Percentiles rank a stretch among this genome's conserved stretches.
phyloP scores from a whole-genome alignment of 2,329 filamentous ascomycete species.

The Monosporascus sp. region DNA sequence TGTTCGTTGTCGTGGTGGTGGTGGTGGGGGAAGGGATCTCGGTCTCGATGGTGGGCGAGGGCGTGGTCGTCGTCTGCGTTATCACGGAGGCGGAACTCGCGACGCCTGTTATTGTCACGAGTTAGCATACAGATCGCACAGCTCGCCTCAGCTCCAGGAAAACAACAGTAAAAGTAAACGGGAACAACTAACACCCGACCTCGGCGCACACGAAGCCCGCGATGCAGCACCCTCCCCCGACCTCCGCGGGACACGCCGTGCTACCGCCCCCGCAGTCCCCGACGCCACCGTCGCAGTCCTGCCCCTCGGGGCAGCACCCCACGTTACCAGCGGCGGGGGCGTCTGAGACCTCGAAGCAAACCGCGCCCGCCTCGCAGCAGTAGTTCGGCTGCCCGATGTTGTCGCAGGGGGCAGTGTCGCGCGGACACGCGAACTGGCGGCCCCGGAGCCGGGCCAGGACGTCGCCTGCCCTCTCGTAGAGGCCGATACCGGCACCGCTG shows the following conservation, averaged over 20 bases:
- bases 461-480: constrained; percentile 22
- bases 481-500: constrained; percentile 5
- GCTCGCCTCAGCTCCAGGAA: constrained; percentile 2
- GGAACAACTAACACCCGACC: constrained; percentile 56
- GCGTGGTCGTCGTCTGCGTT: constrained; percentile 33
- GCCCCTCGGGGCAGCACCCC: constrained; percentile 67
- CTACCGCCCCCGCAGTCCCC: constrained; percentile 57
- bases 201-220: constrained; percentile 64
- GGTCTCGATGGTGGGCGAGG: constrained; percentile 22
- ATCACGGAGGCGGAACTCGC: constrained; percentile 24
- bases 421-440: constrained; percentile 61
- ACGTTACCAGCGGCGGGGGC: constrained; percentile 57
- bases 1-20: constrained; percentile 34
- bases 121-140: neutral
- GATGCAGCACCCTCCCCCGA: constrained; percentile 73
- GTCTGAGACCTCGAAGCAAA: constrained; percentile 60
- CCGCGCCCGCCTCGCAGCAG: constrained; percentile 64
- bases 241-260: constrained; percentile 55
- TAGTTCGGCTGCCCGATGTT: constrained; percentile 61
- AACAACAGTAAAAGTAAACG: neutral
- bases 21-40: constrained; percentile 13
- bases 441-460: constrained; percentile 44
- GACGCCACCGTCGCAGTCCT: constrained; percentile 58
- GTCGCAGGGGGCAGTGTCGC: constrained; percentile 59
- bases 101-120: constrained; percentile 23